Conservation (phyloP, 306 rosid species). For the Argentina anserina region DNA sequence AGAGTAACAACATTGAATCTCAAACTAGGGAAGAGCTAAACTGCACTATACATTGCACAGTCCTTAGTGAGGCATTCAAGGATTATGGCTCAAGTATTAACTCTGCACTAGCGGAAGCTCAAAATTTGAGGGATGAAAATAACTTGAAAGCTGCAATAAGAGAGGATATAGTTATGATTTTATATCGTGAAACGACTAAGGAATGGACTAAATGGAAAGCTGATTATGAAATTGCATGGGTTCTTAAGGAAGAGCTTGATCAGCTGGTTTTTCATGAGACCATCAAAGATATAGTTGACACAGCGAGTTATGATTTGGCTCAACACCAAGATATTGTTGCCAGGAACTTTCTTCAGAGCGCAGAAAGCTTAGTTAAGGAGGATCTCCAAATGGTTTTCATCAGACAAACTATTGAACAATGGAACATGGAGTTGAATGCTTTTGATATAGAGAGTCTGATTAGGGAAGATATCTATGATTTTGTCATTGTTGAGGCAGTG, state of each 20-base stretch:
- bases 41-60: conserved; percentile 26
- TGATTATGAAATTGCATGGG: conserved; percentile 19
- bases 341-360: not conserved
- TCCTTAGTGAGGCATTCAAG: conserved; percentile 33
- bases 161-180: conserved; percentile 36
- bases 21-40: conserved; percentile 41
- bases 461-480: conserved; percentile 36
- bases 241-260: conserved; percentile 33
- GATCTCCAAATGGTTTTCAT: conserved; percentile 45
- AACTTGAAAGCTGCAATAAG: conserved; percentile 25
- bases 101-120: conserved; percentile 10
- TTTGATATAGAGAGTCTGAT: conserved; percentile 30
- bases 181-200: conserved; percentile 31
- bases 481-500: conserved; percentile 35
- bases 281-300: conserved; percentile 21
- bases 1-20: conserved; percentile 33
- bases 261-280: conserved; percentile 38
- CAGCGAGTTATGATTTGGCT: conserved; percentile 12
- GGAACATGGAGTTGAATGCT: conserved; percentile 37
- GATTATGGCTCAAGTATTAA: conserved; percentile 22
- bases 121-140: conserved; percentile 10
- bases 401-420: conserved; percentile 38
- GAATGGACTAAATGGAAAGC: conserved; percentile 37
- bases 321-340: conserved; percentile 16
- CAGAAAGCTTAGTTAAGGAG: conserved; percentile 35